Evolutionary conservation across 2,329 filamentous ascomycete genomes (phyloP).

Genomic region (Plectosphaerella sp.): DNA sequence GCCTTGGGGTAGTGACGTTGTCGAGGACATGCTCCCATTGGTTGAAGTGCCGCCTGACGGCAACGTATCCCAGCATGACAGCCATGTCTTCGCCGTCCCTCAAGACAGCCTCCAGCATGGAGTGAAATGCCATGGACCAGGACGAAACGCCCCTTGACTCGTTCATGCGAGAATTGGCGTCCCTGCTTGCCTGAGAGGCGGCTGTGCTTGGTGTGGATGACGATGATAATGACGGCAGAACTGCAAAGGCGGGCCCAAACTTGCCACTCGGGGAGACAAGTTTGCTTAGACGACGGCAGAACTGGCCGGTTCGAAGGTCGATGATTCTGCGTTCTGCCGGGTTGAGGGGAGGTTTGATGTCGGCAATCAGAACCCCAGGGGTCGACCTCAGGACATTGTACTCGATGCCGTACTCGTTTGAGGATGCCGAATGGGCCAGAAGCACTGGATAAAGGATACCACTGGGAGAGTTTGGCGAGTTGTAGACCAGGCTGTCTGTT

Average conservation of each 20-base stretch:
- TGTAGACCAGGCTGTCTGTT: not conserved
- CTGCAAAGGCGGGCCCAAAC: slow-evolving; percentile 42
- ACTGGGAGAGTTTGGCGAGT: too few relatives aligned
- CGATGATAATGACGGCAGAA: slow-evolving; percentile 18
- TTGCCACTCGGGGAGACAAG: slow-evolving; percentile 38
- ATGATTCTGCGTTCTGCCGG: slow-evolving; percentile 28
- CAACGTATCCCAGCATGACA: slow-evolving; percentile 52
- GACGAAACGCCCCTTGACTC: slow-evolving; percentile 18
- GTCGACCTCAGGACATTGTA: slow-evolving; percentile 39
- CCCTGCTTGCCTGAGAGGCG: slow-evolving; percentile 1
- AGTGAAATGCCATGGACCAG: slow-evolving; percentile 55
- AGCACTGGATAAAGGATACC: slow-evolving; percentile 29
- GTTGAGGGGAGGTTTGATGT: slow-evolving; percentile 26
- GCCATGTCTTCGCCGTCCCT: slow-evolving; percentile 58
- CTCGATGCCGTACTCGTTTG: slow-evolving; percentile 23
- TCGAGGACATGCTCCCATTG: slow-evolving; percentile 47
- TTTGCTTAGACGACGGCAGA: slow-evolving; percentile 38
- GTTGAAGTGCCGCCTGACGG: slow-evolving; percentile 47
- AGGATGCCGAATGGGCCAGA: slow-evolving; percentile 28
- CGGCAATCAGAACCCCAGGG: slow-evolving; percentile 31
- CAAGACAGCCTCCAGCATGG: slow-evolving; percentile 50
- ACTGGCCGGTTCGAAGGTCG: slow-evolving; percentile 41
- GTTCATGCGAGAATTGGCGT: slow-evolving; percentile 6
- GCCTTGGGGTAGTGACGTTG: slow-evolving; percentile 42
- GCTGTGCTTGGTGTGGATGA: not conserved